Conservation (phyloP, 23 red algal species). For the Gracilaria gracilis region DNA sequence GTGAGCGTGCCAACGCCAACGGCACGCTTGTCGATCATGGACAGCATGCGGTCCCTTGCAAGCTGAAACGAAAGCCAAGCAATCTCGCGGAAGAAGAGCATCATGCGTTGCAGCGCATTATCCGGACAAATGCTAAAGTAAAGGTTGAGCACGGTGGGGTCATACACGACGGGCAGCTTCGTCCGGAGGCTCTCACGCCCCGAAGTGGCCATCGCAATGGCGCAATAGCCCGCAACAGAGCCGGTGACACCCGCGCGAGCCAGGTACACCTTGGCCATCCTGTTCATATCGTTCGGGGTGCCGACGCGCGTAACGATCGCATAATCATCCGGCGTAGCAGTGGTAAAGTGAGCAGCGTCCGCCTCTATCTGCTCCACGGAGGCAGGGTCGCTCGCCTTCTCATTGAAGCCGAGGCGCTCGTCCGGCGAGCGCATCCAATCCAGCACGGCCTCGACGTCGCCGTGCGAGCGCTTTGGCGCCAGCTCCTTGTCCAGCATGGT, state of each 20-base stretch:
- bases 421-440: slow-evolving; percentile 31
- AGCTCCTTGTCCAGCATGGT: slow-evolving; percentile 1
- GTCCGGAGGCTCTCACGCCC: slow-evolving; percentile 55
- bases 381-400: neutral
- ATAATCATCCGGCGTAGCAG: slow-evolving; percentile 27
- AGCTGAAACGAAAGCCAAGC: slow-evolving; percentile 19
- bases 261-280: slow-evolving; percentile 23
- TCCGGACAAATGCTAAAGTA: slow-evolving; percentile 80
- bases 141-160: slow-evolving; percentile 35
- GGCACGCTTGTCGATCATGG: slow-evolving; percentile 1
- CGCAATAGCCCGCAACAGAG: slow-evolving; percentile 57
- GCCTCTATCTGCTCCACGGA: neutral
- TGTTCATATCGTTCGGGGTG: neutral
- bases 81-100: slow-evolving; percentile 36
- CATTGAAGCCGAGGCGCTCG: slow-evolving; percentile 19
- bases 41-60: slow-evolving; percentile 7
- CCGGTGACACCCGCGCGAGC: slow-evolving; percentile 31
- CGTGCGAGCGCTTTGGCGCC: neutral
- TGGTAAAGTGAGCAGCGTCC: neutral
- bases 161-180: slow-evolving; percentile 69
- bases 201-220: slow-evolving; percentile 67
- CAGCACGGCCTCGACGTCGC: neutral
- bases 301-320: slow-evolving; percentile 22
- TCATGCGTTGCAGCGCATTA: slow-evolving; percentile 39
- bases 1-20: neutral